Percentiles rank a stretch among this genome's conserved stretches.
Evolutionary conservation across 805 yeast genomes (phyloP).

Genomic region (Myxozyma kluyveri): DNA sequence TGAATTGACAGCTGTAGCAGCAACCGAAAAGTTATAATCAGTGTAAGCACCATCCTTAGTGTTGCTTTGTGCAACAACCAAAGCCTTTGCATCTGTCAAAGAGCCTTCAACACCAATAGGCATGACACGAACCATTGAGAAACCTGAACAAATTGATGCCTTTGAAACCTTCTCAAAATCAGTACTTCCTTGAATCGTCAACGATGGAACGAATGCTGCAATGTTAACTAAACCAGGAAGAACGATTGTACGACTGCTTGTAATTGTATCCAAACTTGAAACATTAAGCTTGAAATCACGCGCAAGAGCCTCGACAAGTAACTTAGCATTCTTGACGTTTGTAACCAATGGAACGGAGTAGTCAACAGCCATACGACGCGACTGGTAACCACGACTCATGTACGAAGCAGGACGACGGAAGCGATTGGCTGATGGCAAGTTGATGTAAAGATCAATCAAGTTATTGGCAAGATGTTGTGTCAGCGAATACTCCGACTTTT

Average conservation of each 20-base stretch:
- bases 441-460: conserved; percentile 92
- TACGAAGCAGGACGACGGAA: conserved; percentile 98
- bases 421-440: conserved; percentile 93
- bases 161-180: conserved; percentile 69
- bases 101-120: conserved; percentile 68
- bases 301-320: conserved; percentile 89
- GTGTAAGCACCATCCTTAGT: conserved; percentile 64
- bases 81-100: conserved; percentile 61
- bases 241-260: conserved; percentile 77
- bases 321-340: conserved; percentile 94
- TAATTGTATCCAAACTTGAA: conserved; percentile 78
- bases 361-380: conserved; percentile 99
- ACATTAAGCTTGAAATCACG: conserved; percentile 52
- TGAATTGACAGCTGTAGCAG: conserved; percentile 73
- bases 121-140: conserved; percentile 76
- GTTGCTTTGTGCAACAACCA: conserved; percentile 60
- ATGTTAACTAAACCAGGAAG: conserved; percentile 87
- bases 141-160: conserved; percentile 77
- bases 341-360: conserved; percentile 97
- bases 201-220: conserved; percentile 71
- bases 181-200: conserved; percentile 48
- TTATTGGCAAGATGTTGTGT: conserved; percentile 96
- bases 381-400: conserved; percentile 94
- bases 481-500: conserved; percentile 89
- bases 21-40: conserved; percentile 78